Conservation (phyloP, 2,329 filamentous ascomycete genomes). For the Rhinocladiella similis region DNA sequence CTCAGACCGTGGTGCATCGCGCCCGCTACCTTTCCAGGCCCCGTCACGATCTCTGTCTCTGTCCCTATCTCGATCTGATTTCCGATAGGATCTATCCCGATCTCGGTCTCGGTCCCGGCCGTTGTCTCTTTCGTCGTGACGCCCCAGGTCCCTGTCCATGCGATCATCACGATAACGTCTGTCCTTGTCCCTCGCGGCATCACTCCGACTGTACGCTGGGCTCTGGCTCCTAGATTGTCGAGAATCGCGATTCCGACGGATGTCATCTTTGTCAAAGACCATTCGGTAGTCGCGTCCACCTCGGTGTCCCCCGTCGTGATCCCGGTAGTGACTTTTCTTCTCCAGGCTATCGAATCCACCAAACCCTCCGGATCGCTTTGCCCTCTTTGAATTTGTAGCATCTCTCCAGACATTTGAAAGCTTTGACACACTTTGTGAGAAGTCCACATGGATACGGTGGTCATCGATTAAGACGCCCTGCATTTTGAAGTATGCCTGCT, state of each 20-base stretch:
- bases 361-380: constrained; percentile 71
- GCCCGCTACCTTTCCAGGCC: background rate
- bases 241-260: constrained; percentile 37
- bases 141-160: constrained; percentile 16
- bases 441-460: constrained; percentile 96
- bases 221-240: constrained; percentile 40
- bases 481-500: constrained; percentile 98
- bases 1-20: background rate
- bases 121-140: constrained; percentile 34
- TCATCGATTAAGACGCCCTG: constrained; percentile 96
- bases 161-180: constrained; percentile 5
- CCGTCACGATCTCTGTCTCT: constrained; percentile 35
- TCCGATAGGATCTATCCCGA: constrained; percentile 12
- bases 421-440: constrained; percentile 88
- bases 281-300: constrained; percentile 66
- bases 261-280: constrained; percentile 75
- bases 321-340: constrained; percentile 85
- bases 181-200: background rate
- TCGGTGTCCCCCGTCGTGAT: constrained; percentile 54
- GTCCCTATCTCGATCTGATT: constrained; percentile 40
- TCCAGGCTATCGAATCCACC: constrained; percentile 86
- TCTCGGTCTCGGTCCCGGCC: constrained; percentile 33
- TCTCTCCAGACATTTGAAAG: constrained; percentile 87
- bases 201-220: constrained; percentile 39
- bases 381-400: constrained; percentile 78